Evolutionary conservation across 2,329 filamentous ascomycete genomes (phyloP).

Genomic region (Hymenoscyphus salicellus): DNA sequence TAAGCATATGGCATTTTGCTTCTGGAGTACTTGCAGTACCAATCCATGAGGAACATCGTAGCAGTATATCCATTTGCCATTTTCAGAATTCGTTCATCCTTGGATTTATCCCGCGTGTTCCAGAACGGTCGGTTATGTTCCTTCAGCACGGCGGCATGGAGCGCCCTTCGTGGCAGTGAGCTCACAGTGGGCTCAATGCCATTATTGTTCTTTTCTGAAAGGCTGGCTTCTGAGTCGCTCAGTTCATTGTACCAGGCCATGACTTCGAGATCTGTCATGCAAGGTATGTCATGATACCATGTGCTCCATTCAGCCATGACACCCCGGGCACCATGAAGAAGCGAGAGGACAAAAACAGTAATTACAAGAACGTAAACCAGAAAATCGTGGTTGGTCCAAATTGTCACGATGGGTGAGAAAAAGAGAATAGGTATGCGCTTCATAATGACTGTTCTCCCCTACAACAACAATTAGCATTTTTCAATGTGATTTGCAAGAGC

Average conservation of each 20-base stretch:
- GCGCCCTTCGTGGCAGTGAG: constrained; percentile 26
- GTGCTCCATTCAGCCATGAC: constrained; percentile 57
- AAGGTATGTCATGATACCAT: constrained; percentile 52
- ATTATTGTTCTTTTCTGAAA: constrained; percentile 33
- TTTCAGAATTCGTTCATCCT: constrained; percentile 47
- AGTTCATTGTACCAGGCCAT: constrained; percentile 47
- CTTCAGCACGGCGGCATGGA: constrained; percentile 33
- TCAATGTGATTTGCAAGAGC: constrained; percentile 43
- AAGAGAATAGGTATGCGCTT: constrained; percentile 53
- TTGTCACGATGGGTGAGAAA: constrained; percentile 55
- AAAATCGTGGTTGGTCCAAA: constrained; percentile 52
- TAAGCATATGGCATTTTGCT: constrained; percentile 28
- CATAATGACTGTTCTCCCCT: constrained; percentile 51
- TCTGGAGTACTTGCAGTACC: constrained; percentile 42
- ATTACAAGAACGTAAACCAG: constrained; percentile 54
- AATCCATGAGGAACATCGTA: constrained; percentile 38
- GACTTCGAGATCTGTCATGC: constrained; percentile 48
- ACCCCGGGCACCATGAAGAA: constrained; percentile 51
- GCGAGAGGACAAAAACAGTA: constrained; percentile 49
- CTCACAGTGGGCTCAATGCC: constrained; percentile 28
- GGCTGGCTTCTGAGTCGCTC: constrained; percentile 14
- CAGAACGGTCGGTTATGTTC: constrained; percentile 42
- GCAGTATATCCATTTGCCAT: constrained; percentile 46
- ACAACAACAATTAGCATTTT: neutral
- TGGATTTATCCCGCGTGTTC: constrained; percentile 38